Evolutionary conservation across 306 rosid species (phyloP), one percentile per base, ranked within the genome.

Genomic region (Ochetophila trinervis): DNA sequence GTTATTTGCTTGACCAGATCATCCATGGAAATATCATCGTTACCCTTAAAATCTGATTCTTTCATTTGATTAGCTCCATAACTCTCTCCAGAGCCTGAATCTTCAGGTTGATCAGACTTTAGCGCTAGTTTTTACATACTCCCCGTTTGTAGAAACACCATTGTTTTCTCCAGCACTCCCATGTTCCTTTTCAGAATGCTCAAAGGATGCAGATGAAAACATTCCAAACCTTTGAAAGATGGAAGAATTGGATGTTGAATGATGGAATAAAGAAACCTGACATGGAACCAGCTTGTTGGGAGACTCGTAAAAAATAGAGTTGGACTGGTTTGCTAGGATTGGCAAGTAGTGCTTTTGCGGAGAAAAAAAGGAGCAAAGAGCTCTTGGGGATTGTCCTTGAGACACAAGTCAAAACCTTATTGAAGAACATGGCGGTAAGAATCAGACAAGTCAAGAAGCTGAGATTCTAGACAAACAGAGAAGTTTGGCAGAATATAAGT

Each of bases 1-100:
- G n/a, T n/a, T n/a, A n/a, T n/a, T n/a, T n/a, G 91, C 69, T 83
- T 87, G 70, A 86, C 76, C 82, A 90, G 78, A 66, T 94, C 91
- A 54, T 88, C 91, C 60, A 78, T 68, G 59, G 91, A 72, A 60
- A 86, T 79, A 49, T 80, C 79, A 58, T 70, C 82, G 32, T 78
- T 81, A 16, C 75, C 67, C 74, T 88, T 24, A 45, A 78, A 86
- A 84, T 83, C 94, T 78, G 94, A 88, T 70, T 85, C 86, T 34
- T 70, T 70, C 0, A 69, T 65, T 60, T 70, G 77, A 66, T 72
- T 87, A 21, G 74, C 81, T 53, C 60, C 62, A 52, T 72, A 71
- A 22, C 55, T 53, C 61, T 67, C 49, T 30, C 57, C 66, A 73
- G 62, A 60, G 71, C 53, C 30, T 51, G 60, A 6, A 34, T 72